Conservation (phyloP, 768 basidiomycete genomes). For the Boletales sp. region DNA sequence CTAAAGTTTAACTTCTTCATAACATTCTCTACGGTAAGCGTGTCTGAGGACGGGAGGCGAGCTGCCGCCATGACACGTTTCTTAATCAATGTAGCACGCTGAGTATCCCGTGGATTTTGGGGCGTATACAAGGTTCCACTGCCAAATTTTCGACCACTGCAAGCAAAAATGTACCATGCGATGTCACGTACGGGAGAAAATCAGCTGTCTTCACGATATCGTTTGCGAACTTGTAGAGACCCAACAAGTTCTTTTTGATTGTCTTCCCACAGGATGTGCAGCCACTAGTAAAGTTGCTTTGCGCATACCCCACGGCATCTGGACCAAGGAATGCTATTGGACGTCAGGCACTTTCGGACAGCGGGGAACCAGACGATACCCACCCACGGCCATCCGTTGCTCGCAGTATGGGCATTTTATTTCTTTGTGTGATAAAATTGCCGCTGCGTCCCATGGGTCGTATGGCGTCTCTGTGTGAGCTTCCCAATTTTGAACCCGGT, state of each 20-base stretch:
- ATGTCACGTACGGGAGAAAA: slow-evolving; percentile 30
- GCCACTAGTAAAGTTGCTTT: slow-evolving; percentile 33
- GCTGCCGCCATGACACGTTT: neutral
- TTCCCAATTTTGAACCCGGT: slow-evolving; percentile 10
- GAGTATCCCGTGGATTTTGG: slow-evolving; percentile 9
- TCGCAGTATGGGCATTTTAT: neutral
- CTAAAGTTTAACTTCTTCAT: slow-evolving; percentile 10
- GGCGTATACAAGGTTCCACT: slow-evolving; percentile 35
- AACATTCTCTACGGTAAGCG: neutral
- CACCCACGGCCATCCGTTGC: slow-evolving; percentile 15
- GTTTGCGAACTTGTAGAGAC: slow-evolving; percentile 35
- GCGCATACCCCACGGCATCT: slow-evolving; percentile 44
- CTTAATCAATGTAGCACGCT: slow-evolving; percentile 24
- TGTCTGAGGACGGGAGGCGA: neutral
- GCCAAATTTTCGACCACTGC: neutral
- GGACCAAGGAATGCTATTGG: slow-evolving; percentile 36
- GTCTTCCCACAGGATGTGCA: slow-evolving; percentile 35
- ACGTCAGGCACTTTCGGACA: neutral
- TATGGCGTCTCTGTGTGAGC: neutral
- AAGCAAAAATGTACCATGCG: neutral
- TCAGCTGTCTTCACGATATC: slow-evolving; percentile 27
- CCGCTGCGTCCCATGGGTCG: neutral
- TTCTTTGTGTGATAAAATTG: neutral
- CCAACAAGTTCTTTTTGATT: slow-evolving; percentile 41
- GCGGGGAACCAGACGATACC: neutral